Conservation (phyloP, 768 basidiomycete species). For the Xerocomus spinulosus region DNA sequence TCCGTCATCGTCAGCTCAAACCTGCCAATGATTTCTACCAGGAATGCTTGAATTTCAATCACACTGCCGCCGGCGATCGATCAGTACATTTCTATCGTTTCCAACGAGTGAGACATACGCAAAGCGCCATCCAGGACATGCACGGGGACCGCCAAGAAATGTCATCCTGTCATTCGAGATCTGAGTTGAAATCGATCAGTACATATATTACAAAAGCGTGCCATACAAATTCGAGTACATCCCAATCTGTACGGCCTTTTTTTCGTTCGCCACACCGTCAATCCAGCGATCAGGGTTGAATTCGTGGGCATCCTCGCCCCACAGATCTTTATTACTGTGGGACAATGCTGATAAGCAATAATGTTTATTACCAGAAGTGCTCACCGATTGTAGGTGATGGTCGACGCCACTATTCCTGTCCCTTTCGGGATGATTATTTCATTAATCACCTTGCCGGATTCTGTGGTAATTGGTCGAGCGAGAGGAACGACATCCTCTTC, state of each 20-base stretch:
- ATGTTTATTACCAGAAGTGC: not conserved
- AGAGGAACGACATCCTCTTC: not conserved
- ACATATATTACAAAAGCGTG: not conserved
- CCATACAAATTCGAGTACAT: slow-evolving; percentile 27
- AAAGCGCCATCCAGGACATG: not conserved
- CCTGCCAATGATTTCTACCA: not conserved
- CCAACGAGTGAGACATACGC: not conserved
- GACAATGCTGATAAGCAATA: not conserved
- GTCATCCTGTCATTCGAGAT: not conserved
- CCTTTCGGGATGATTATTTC: not conserved
- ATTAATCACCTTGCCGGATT: not conserved
- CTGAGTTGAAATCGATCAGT: not conserved
- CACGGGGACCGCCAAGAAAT: not conserved
- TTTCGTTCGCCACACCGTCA: slow-evolving; percentile 8
- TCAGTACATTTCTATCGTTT: not conserved
- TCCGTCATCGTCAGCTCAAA: not conserved
- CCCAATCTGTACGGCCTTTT: slow-evolving; percentile 19
- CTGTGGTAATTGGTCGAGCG: not conserved
- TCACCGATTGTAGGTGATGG: not conserved
- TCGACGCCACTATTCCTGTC: not conserved
- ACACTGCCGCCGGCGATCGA: not conserved
- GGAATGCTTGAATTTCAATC: not conserved
- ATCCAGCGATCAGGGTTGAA: slow-evolving; percentile 30
- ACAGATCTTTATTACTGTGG: slow-evolving; percentile 22
- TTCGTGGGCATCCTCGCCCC: slow-evolving; percentile 28